These are phyloP conservation scores for Albizia julibrissin DNA, from an alignment of 306 rosid species.

Conservation along the genomic window DNA sequence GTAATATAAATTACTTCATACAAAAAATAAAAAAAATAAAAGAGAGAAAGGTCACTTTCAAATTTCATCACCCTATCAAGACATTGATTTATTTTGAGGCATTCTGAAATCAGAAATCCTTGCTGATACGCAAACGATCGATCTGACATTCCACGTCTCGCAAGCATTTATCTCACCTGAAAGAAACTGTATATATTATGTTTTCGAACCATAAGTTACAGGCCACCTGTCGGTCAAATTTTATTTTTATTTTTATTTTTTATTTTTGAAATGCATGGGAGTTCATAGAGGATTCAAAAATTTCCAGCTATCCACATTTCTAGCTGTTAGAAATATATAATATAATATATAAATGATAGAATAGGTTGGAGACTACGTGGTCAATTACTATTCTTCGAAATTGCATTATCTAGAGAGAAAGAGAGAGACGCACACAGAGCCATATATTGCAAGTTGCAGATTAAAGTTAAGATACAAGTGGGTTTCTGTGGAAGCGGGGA, in stretches of 20 bases:
- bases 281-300: not conserved
- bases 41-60: not conserved
- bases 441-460: no score
- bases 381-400: not conserved
- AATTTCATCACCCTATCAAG: not conserved
- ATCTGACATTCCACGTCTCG: not conserved
- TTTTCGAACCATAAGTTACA: not conserved
- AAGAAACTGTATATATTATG: not conserved
- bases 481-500: not conserved
- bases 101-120: not conserved
- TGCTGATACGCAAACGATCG: not conserved
- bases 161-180: not conserved
- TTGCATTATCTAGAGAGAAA: no score
- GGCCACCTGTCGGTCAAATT: not conserved
- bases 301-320: not conserved
- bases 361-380: not conserved
- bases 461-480: not conserved
- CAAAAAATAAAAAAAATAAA: no score
- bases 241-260: no score
- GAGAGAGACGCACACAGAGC: no score
- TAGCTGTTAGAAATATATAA: not conserved
- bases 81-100: not conserved
- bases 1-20: not conserved
- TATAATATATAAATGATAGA: not conserved
- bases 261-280: not conserved